Percentiles rank a stretch among this genome's conserved stretches.
These are phyloP conservation scores for Botryococcus braunii DNA, from an alignment of 163 green algal genomes.

Conservation along the genomic window DNA sequence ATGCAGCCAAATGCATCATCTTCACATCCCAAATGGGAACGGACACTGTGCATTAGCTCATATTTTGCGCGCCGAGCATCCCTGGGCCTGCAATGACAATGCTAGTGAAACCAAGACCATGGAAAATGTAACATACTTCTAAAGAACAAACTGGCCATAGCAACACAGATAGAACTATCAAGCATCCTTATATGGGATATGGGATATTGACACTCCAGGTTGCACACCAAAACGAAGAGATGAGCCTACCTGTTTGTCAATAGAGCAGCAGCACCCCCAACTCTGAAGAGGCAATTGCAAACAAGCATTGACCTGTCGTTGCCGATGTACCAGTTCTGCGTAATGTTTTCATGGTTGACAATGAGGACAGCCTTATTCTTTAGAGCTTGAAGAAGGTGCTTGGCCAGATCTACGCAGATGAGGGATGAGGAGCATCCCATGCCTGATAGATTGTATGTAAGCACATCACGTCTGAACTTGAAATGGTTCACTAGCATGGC, in stretches of 20 bases:
- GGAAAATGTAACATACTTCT: too few species aligned
- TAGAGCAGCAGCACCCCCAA: constrained; percentile 33
- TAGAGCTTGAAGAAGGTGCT: constrained; percentile 44
- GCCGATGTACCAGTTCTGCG: constrained; percentile 23
- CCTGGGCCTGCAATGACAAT: constrained; percentile 12
- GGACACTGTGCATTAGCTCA: constrained; percentile 36
- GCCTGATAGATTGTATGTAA: constrained; percentile 56
- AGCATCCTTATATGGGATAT: too few species aligned
- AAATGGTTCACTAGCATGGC: constrained; percentile 74
- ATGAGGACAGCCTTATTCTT: constrained; percentile 19
- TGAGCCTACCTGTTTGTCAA: constrained; percentile 36
- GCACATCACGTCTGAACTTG: constrained; percentile 68
- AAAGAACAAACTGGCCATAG: too few species aligned
- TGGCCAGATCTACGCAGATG: constrained; percentile 58
- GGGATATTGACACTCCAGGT: too few species aligned
- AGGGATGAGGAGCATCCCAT: constrained; percentile 70
- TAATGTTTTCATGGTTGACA: constrained; percentile 30
- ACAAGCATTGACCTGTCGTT: constrained; percentile 26
- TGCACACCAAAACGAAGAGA: too few species aligned
- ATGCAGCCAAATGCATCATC: constrained; percentile 53
- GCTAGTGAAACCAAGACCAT: too few species aligned
- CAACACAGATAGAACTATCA: too few species aligned
- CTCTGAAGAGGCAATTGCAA: constrained; percentile 27
- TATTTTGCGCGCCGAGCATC: constrained; percentile 39
- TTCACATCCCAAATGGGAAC: constrained; percentile 58